A percentile compares a stretch with the other conserved stretches of the same genome.
Evolutionary conservation across 1,284 basidiomycete species (phyloP).

Genomic region (Moniliophthora roreri): DNA sequence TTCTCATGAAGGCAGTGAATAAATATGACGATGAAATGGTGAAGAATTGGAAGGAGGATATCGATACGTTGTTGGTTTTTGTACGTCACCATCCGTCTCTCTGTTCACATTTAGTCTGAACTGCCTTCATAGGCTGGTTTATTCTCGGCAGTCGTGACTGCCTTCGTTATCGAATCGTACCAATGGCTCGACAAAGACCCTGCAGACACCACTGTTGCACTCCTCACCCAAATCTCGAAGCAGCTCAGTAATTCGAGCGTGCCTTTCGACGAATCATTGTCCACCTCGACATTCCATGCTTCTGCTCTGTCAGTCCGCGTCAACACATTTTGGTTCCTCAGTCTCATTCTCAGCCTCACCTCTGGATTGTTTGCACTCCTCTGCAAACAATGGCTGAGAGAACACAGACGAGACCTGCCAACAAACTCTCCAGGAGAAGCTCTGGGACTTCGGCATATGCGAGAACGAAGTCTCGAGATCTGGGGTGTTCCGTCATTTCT

Average conservation of each 20-base stretch:
- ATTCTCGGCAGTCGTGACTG: constrained; percentile 7
- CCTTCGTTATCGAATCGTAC: constrained; percentile 9
- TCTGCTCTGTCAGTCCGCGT: neutral
- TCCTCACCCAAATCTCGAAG: constrained; percentile 3
- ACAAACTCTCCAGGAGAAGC: neutral
- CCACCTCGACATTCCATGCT: too few relatives aligned
- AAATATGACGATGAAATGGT: neutral
- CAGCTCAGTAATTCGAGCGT: neutral
- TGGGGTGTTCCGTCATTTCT: constrained; percentile 6
- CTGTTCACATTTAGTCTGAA: neutral
- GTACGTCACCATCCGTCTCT: constrained; percentile 2
- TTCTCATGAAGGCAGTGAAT: neutral
- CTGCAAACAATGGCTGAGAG: constrained; percentile 15
- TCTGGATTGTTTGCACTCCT: constrained; percentile 7
- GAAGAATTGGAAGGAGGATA: neutral
- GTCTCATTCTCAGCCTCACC: constrained; percentile 6
- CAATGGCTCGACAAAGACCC: constrained; percentile 7
- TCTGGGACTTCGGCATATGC: constrained; percentile 7
- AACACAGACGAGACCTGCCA: constrained; percentile 3
- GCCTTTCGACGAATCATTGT: too few relatives aligned
- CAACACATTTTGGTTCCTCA: constrained; percentile 14
- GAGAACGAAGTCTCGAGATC: neutral
- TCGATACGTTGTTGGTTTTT: constrained; percentile 1
- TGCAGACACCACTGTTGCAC: neutral
- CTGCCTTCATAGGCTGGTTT: neutral